Percentiles rank a stretch among this genome's conserved stretches.
These are phyloP conservation scores for Acacia melanoxylon DNA, from an alignment of 306 rosid species.

Conservation along the genomic window DNA sequence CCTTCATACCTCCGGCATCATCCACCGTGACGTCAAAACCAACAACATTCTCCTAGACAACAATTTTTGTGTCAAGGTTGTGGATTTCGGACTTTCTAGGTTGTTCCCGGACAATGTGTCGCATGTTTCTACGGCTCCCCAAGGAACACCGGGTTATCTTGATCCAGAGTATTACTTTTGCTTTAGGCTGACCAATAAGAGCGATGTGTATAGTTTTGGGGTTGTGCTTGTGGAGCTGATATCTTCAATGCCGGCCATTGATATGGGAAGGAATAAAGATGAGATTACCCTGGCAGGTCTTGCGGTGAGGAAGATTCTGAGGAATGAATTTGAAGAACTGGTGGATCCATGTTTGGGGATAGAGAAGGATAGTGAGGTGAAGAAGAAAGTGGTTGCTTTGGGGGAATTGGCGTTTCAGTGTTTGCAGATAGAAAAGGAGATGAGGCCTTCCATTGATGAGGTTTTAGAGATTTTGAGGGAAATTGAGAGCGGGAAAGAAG, in stretches of 20 bases:
- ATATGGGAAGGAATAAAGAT: too few species aligned
- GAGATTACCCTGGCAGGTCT: too few species aligned
- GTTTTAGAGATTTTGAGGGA: slow-evolving; percentile 29
- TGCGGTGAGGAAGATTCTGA: too few species aligned
- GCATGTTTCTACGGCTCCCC: slow-evolving; percentile 75
- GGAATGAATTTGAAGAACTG: too few species aligned
- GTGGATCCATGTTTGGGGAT: too few species aligned
- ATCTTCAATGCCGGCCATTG: slow-evolving; percentile 60
- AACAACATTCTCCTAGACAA: slow-evolving; percentile 53
- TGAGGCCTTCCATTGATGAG: slow-evolving; percentile 29
- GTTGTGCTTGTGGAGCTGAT: slow-evolving; percentile 52
- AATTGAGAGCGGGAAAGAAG: slow-evolving; percentile 9
- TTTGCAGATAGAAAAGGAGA: too few species aligned
- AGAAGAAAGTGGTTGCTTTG: too few species aligned
- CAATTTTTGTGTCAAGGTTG: slow-evolving; percentile 60
- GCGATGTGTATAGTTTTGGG: slow-evolving; percentile 79
- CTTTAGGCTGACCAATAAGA: slow-evolving; percentile 58
- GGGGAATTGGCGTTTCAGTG: too few species aligned
- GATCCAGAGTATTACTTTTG: slow-evolving; percentile 71
- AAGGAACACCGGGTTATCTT: slow-evolving; percentile 73
- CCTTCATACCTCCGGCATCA: too few species aligned
- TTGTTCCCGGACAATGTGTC: slow-evolving; percentile 58
- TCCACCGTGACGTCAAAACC: too few species aligned
- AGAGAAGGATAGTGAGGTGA: too few species aligned
- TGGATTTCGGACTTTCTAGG: slow-evolving; percentile 73